phyloP scores from a whole-genome alignment of 2,329 filamentous ascomycete species.

The Zasmidium cellare region DNA sequence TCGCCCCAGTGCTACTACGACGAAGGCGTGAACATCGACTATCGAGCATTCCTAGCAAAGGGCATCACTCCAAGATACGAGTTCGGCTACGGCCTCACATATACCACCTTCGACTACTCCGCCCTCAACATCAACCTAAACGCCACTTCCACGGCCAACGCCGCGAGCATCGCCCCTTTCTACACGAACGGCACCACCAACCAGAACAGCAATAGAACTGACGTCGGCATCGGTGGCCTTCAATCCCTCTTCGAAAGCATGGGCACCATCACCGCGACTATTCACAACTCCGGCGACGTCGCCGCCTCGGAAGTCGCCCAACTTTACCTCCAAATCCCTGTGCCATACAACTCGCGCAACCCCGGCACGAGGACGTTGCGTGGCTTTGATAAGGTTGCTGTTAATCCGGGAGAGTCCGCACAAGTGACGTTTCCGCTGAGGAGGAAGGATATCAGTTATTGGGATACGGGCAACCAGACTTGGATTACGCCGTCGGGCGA shows the following conservation, averaged over 20 bases:
- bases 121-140: slow-evolving; percentile 28
- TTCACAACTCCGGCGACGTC: slow-evolving; percentile 53
- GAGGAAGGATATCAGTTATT: slow-evolving; percentile 50
- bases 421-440: slow-evolving; percentile 40
- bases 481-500: slow-evolving; percentile 50
- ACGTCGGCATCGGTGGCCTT: slow-evolving; percentile 29
- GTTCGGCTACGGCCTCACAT: slow-evolving; percentile 42
- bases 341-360: slow-evolving; percentile 51
- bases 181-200: slow-evolving; percentile 33
- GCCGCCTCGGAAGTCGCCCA: slow-evolving; percentile 56
- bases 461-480: slow-evolving; percentile 50
- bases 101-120: slow-evolving; percentile 36
- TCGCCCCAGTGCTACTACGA: slow-evolving; percentile 35
- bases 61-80: slow-evolving; percentile 34
- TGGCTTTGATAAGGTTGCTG: slow-evolving; percentile 34
- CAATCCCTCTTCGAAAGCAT: slow-evolving; percentile 50
- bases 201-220: slow-evolving; percentile 25
- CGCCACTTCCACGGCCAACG: slow-evolving; percentile 26
- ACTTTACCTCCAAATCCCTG: slow-evolving; percentile 39
- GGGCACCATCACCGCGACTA: slow-evolving; percentile 49
- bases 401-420: slow-evolving; percentile 32
- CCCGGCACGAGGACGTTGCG: slow-evolving; percentile 31
- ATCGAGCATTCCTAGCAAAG: slow-evolving; percentile 34
- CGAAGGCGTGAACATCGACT: slow-evolving; percentile 41
- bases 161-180: slow-evolving; percentile 21